Conservation (phyloP, 2,329 filamentous ascomycete species). For the Alternaria angustiovoidea region DNA sequence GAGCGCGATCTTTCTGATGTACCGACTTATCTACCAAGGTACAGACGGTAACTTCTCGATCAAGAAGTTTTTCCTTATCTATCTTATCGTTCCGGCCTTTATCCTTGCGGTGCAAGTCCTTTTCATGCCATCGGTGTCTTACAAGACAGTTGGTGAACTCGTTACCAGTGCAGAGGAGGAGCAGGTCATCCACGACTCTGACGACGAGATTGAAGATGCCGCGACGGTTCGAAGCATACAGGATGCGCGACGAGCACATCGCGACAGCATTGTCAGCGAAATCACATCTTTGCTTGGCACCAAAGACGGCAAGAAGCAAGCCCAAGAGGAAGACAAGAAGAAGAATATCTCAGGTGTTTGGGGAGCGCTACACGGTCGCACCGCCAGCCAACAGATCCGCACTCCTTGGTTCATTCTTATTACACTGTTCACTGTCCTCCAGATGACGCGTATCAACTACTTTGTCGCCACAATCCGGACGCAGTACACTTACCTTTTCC, state of each 20-base stretch:
- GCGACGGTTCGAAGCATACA: slow-evolving; percentile 58
- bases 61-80: slow-evolving; percentile 60
- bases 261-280: slow-evolving; percentile 71
- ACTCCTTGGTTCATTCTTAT: slow-evolving; percentile 88
- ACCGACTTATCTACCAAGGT: slow-evolving; percentile 57
- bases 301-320: slow-evolving; percentile 68
- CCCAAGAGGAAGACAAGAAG: slow-evolving; percentile 71
- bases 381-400: slow-evolving; percentile 75
- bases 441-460: slow-evolving; percentile 84
- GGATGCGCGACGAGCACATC: slow-evolving; percentile 65
- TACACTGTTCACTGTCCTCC: slow-evolving; percentile 75
- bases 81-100: slow-evolving; percentile 57
- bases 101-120: slow-evolving; percentile 56
- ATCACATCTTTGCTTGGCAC: slow-evolving; percentile 78
- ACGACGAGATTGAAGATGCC: slow-evolving; percentile 62
- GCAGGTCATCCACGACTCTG: slow-evolving; percentile 61
- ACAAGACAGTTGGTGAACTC: slow-evolving; percentile 75
- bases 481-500: slow-evolving; percentile 81
- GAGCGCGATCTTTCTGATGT: slow-evolving; percentile 58
- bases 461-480: slow-evolving; percentile 87
- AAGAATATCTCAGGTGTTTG: slow-evolving; percentile 79
- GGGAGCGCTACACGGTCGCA: slow-evolving; percentile 80
- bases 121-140: slow-evolving; percentile 58
- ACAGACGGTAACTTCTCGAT: slow-evolving; percentile 53
- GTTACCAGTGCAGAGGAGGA: slow-evolving; percentile 71